Percentiles rank a stretch among this genome's conserved stretches.
Evolutionary conservation across 2,329 filamentous ascomycete genomes (phyloP).

Genomic region (Pseudofabraea citricarpa): DNA sequence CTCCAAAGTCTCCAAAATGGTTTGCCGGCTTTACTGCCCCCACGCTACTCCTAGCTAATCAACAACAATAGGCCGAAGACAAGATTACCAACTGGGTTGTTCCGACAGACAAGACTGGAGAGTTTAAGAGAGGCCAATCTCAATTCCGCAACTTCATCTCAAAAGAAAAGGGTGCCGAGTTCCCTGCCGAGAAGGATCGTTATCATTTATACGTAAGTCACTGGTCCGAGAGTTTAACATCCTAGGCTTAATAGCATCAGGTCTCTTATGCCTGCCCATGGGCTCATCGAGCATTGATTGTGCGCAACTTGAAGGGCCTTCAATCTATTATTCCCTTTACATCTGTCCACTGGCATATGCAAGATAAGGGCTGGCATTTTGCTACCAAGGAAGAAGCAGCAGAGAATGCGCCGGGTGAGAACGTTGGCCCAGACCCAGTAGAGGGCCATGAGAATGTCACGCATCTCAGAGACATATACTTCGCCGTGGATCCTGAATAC

Average conservation of each 20-base stretch:
- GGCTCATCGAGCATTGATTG: constrained; percentile 76
- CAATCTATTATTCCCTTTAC: constrained; percentile 68
- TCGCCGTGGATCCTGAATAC: constrained; percentile 60
- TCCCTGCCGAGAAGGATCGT: constrained; percentile 73
- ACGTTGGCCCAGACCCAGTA: constrained; percentile 59
- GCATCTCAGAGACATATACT: constrained; percentile 64
- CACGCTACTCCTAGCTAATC: too few relatives aligned
- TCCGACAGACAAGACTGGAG: constrained; percentile 71
- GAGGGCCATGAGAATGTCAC: constrained; percentile 60
- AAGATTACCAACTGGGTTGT: constrained; percentile 83
- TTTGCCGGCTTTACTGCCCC: constrained; percentile 8
- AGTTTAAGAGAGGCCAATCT: constrained; percentile 87
- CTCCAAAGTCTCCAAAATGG: constrained; percentile 20
- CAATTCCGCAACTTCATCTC: constrained; percentile 70
- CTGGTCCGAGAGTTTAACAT: constrained; percentile 44
- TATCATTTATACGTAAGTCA: constrained; percentile 85
- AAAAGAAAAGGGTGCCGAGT: constrained; percentile 55
- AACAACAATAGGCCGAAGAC: constrained; percentile 18
- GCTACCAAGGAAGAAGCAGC: constrained; percentile 48
- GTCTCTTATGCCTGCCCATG: constrained; percentile 53
- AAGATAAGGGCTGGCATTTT: constrained; percentile 62
- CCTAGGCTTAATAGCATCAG: constrained; percentile 58
- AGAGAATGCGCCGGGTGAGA: constrained; percentile 48
- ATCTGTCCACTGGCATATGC: constrained; percentile 57
- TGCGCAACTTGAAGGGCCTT: constrained; percentile 82